Evolutionary conservation across 2,329 filamentous ascomycete genomes (phyloP), one percentile per base, ranked within the genome.

Genomic region (Davidsoniella neocaledoniae): DNA sequence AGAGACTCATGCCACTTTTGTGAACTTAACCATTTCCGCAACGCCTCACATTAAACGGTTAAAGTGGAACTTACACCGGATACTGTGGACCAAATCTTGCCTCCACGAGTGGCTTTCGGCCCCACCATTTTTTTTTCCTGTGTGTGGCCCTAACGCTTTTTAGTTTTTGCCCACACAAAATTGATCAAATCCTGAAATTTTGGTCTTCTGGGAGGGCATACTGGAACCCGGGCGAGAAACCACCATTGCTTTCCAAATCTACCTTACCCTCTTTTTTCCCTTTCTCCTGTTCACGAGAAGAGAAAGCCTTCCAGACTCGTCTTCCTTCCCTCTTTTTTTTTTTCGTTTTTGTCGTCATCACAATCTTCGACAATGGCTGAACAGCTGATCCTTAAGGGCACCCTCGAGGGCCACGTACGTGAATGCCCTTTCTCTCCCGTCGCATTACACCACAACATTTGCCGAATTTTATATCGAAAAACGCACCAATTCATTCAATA

Each of bases 331-430:
- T 53, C 48, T 49, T 48, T 49, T 52, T 49, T 52, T 52, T 51
- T 50, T 50, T 45, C 48, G 4, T 43, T 50, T 46, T 42, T 46
- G 36, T 51, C 48, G 48, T 48, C 45, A 50, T 43, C 45, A 42
- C 45, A 53, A 53, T 48, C 40, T 46, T 42, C 43, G 44, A 53
- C 51, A 64, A 91, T 91, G 85, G 81, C 83, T 77, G 85, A 91
- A 79, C 83, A 90, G 79, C 77, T 91, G 70, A 86, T 93, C 76
- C 83, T 91, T 73, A 88, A 90, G 77, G 86, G 86, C 70, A 91
- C 85, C 77, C 85, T 94, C 71, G 86, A 91, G 83, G 90, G 90
- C 81, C 90, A 96, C 82, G 75, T 79, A 76, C 68, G 75, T 78
- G 61, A 48, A 33, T 41, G 43, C 42, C 54, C 53, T 51, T 37